These are phyloP conservation scores for Collybia mongolica DNA, from an alignment of 768 basidiomycete genomes.

Conservation along the genomic window DNA sequence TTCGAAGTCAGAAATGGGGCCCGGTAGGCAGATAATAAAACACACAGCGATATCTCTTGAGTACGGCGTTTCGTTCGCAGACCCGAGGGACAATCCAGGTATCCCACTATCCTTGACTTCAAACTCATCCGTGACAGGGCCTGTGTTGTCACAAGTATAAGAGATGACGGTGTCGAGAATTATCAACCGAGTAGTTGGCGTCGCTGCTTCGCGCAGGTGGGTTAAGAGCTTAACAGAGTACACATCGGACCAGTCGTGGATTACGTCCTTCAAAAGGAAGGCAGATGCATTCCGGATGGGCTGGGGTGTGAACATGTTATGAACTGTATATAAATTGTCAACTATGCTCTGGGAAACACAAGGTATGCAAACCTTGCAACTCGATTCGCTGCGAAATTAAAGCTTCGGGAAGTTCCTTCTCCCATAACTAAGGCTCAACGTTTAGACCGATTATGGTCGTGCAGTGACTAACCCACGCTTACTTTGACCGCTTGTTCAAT, in stretches of 20 bases:
- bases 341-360: no score
- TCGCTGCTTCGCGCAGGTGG: slow-evolving; percentile 30
- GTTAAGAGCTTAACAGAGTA: slow-evolving; percentile 27
- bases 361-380: no score
- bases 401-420: no score
- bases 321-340: slow-evolving; percentile 9
- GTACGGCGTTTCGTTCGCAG: not conserved
- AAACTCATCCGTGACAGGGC: not conserved
- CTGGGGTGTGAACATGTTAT: slow-evolving; percentile 37
- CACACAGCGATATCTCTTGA: no score
- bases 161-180: slow-evolving; percentile 34
- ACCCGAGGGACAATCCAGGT: slow-evolving; percentile 6
- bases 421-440: no score
- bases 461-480: not conserved
- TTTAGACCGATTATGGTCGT: not conserved
- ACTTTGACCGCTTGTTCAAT: slow-evolving; percentile 14
- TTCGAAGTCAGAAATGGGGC: no score
- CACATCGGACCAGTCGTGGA: slow-evolving; percentile 40
- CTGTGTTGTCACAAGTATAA: slow-evolving; percentile 16
- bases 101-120: not conserved
- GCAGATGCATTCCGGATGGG: slow-evolving; percentile 31
- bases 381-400: no score
- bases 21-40: no score
- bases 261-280: slow-evolving; percentile 31
- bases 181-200: slow-evolving; percentile 31